Evolutionary conservation across 306 rosid genomes (phyloP).

Genomic region (Hippophae tibetana): DNA sequence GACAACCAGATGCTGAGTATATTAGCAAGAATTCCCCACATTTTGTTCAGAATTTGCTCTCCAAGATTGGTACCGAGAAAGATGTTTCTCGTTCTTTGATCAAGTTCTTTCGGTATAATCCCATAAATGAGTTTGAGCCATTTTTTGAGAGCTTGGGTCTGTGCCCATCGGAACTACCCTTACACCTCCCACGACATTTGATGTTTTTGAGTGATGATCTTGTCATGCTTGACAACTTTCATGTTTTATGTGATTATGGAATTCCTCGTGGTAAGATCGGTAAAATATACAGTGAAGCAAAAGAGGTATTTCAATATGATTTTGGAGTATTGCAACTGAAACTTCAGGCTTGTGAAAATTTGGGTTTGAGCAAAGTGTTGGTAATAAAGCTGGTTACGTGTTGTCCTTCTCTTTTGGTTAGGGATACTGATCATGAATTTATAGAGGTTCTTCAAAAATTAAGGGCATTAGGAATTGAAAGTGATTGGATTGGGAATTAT

Average conservation of each 20-base stretch:
- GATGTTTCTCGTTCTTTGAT: constrained; percentile 34
- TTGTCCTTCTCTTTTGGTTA: constrained; percentile 61
- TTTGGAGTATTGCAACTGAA: constrained; percentile 38
- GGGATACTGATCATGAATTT: constrained; percentile 30
- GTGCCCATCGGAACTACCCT: constrained; percentile 31
- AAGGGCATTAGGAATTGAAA: constrained; percentile 38
- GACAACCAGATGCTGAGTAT: constrained; percentile 53
- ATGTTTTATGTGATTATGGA: constrained; percentile 45
- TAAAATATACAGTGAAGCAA: constrained; percentile 52
- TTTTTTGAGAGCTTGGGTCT: constrained; percentile 75
- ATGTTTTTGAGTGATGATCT: constrained; percentile 49
- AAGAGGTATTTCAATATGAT: constrained; percentile 43
- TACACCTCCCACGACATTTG: constrained; percentile 38
- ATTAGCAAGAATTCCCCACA: constrained; percentile 58
- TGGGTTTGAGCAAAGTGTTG: constrained; percentile 49
- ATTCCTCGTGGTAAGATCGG: constrained; percentile 54
- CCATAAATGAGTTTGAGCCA: constrained; percentile 78
- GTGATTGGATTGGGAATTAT: constrained; percentile 51
- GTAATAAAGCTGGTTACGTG: constrained; percentile 51
- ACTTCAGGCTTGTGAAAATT: constrained; percentile 45
- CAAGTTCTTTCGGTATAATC: constrained; percentile 48
- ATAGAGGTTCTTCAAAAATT: constrained; percentile 41
- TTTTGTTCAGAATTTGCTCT: constrained; percentile 39
- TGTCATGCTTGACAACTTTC: constrained; percentile 45
- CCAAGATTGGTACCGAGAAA: constrained; percentile 22